These are phyloP conservation scores for Zygotorulaspora mrakii DNA, from an alignment of 1,139 yeast species.

Conservation along the genomic window DNA sequence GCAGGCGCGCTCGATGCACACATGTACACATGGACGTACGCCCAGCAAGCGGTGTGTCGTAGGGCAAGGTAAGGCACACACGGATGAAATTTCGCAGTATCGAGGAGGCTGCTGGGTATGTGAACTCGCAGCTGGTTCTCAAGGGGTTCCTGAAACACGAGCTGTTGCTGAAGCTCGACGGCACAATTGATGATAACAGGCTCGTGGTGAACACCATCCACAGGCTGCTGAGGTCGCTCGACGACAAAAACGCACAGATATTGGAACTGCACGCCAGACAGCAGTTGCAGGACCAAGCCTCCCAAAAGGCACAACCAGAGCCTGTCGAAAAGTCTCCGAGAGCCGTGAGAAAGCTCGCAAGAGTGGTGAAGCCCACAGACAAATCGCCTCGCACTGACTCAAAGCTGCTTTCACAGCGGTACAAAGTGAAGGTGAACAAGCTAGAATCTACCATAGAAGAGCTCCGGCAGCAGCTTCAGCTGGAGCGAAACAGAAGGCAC, in stretches of 20 bases:
- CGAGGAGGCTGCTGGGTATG: slow-evolving; percentile 20
- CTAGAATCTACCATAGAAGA: slow-evolving; percentile 17
- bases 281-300: not conserved
- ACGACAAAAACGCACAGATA: slow-evolving; percentile 15
- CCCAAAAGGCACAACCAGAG: not conserved
- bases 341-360: slow-evolving; percentile 4
- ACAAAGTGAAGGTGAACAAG: slow-evolving; percentile 15
- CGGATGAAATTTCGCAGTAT: slow-evolving; percentile 16
- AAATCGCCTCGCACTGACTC: slow-evolving; percentile 2
- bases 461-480: slow-evolving; percentile 10
- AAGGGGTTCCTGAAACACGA: slow-evolving; percentile 17
- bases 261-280: slow-evolving; percentile 7
- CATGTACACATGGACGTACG: too few species aligned
- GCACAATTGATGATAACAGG: slow-evolving; percentile 11
- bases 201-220: slow-evolving; percentile 18
- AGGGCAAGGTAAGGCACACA: too few species aligned
- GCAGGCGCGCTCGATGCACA: too few species aligned
- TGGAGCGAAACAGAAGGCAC: slow-evolving; percentile 10
- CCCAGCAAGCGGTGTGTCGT: too few species aligned
- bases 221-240: slow-evolving; percentile 13
- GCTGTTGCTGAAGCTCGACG: slow-evolving; percentile 9
- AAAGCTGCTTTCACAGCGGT: slow-evolving; percentile 7
- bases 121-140: slow-evolving; percentile 20
- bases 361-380: slow-evolving; percentile 1
- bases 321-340: not conserved